Evolutionary conservation across 768 basidiomycete genomes (phyloP), one percentile per base, ranked within the genome.

Genomic region (Dentipellis sp.): DNA sequence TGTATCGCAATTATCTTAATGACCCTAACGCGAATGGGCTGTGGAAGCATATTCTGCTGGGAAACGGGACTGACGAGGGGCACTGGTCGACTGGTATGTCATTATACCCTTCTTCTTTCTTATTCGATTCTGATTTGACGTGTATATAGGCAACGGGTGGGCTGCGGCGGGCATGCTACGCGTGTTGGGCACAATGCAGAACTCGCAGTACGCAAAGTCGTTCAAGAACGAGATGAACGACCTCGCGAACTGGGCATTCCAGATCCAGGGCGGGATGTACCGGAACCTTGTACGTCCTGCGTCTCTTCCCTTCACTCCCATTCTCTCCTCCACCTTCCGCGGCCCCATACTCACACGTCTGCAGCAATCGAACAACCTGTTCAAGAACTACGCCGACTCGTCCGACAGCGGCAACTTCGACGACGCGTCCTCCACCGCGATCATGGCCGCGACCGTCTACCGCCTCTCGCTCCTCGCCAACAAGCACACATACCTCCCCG

Each of bases 131-230:
- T 35, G 35, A 52, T 16, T 42, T 34, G 12, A 14, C 23, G 52
- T n/a, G 14, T 1, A 10, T 21, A 23, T 50, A 87, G 91, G 91
- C 0, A 93, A 94, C 56, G 92, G 74, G 2, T 95, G 93, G 93
- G 93, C 88, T 0, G 89, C 90, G 0, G 86, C 83, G 16, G 92
- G 93, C 1, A 92, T 92, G 78, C 72, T 90, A 10, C 83, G 92
- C 6, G 92, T 94, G 2, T 73, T 88, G 0, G 83, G 79, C 2
- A 92, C 89, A 1, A 84, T 92, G 56, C 73, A 79, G 60, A 71
- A 79, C 35, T 88, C 88, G 0, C 69, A 76, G 50, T 89, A 74
- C 58, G 71, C 77, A 1, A 71, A 71, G 34, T 64, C 68, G 7
- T 67, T 90, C 57, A 64, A 73, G 52, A 69, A 64, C 14, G 72